Evolutionary conservation across 108 stramenopile genomes (phyloP).

Genomic region (Cyclotella atomus): DNA sequence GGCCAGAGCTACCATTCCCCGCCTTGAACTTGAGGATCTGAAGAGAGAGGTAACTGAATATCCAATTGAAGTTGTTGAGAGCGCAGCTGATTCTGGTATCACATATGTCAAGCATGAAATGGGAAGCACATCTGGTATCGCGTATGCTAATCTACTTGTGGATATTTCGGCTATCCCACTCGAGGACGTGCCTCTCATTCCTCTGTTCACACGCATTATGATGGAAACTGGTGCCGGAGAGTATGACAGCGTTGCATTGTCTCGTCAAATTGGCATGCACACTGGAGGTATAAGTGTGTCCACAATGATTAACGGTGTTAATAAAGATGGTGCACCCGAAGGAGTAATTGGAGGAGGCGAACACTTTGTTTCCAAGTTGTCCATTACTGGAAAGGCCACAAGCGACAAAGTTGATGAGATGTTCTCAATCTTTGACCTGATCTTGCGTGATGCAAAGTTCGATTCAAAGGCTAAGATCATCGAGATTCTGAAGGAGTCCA

Average conservation of each 20-base stretch:
- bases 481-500: slow-evolving; percentile 92
- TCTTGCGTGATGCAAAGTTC: slow-evolving; percentile 88
- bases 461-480: slow-evolving; percentile 87
- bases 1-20: slow-evolving; percentile 92
- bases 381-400: slow-evolving; percentile 84
- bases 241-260: slow-evolving; percentile 85
- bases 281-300: slow-evolving; percentile 85
- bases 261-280: slow-evolving; percentile 83
- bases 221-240: slow-evolving; percentile 93
- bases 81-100: slow-evolving; percentile 76
- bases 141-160: slow-evolving; percentile 84
- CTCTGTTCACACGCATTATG: slow-evolving; percentile 88
- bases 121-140: slow-evolving; percentile 92
- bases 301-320: slow-evolving; percentile 69
- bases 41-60: slow-evolving; percentile 89
- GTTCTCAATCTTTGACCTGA: slow-evolving; percentile 84
- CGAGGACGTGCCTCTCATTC: slow-evolving; percentile 89
- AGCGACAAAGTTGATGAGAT: slow-evolving; percentile 89
- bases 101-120: slow-evolving; percentile 89
- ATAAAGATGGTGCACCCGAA: slow-evolving; percentile 60
- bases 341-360: slow-evolving; percentile 62
- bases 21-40: slow-evolving; percentile 84
- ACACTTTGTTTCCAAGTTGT: slow-evolving; percentile 77
- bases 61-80: slow-evolving; percentile 85
- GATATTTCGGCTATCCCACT: slow-evolving; percentile 81